Percentiles rank a stretch among this genome's conserved stretches.
These are phyloP conservation scores for Coemansia sp. DNA, from an alignment of 371 early-diverging fungal genomes.

Conservation along the genomic window DNA sequence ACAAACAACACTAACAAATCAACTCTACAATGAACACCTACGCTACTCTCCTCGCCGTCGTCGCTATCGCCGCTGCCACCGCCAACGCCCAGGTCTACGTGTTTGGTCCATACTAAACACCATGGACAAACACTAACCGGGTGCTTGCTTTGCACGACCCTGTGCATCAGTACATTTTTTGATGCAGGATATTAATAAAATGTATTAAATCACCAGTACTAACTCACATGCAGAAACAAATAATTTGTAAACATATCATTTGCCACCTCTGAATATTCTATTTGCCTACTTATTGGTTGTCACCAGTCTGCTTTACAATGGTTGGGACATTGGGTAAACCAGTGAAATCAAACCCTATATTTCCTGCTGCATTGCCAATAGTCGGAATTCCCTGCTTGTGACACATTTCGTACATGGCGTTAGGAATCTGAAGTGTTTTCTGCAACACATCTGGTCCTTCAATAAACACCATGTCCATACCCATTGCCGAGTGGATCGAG, in stretches of 20 bases:
- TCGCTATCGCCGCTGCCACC: constrained; percentile 27
- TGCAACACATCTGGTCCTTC: constrained; percentile 67
- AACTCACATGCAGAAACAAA: too few species aligned
- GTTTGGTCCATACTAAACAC: constrained; percentile 20
- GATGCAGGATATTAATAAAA: too few species aligned
- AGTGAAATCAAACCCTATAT: background rate
- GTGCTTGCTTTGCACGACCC: background rate
- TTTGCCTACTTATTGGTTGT: too few species aligned
- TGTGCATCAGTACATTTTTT: too few species aligned
- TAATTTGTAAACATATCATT: too few species aligned
- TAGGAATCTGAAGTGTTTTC: constrained; percentile 10
- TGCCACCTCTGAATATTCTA: too few species aligned
- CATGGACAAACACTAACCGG: background rate
- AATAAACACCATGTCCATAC: constrained; percentile 57
- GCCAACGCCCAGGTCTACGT: constrained; percentile 30
- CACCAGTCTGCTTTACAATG: too few species aligned
- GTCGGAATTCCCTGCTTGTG: background rate
- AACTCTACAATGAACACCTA: constrained; percentile 23
- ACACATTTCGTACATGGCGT: background rate
- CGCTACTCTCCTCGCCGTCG: constrained; percentile 5
- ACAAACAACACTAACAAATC: background rate
- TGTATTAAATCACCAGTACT: too few species aligned
- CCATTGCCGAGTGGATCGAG: constrained; percentile 71
- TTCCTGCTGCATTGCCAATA: background rate
- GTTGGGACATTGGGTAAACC: background rate